phyloP scores from a whole-genome alignment of 108 stramenopile species.

The Conticribra guillardii region DNA sequence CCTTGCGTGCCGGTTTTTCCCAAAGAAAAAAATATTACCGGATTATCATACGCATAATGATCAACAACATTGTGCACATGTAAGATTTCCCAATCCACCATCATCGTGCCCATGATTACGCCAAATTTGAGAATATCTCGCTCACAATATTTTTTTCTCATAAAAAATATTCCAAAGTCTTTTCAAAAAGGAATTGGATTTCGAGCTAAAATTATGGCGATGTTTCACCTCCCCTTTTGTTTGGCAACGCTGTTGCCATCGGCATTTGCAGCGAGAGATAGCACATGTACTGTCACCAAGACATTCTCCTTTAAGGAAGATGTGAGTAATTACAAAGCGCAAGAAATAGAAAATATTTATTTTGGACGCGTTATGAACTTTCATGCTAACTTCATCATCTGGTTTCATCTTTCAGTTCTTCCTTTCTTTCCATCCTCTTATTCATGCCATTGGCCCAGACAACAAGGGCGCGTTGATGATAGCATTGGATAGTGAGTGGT shows the following conservation, averaged over 20 bases:
- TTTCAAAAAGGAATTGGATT: too few relatives aligned
- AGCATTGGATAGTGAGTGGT: slow-evolving; percentile 26
- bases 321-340: too few relatives aligned
- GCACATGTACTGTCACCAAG: slow-evolving; percentile 5
- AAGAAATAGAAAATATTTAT: background rate
- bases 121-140: too few relatives aligned
- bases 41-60: too few relatives aligned
- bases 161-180: too few relatives aligned
- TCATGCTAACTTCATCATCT: background rate
- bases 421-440: slow-evolving; percentile 24
- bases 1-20: too few relatives aligned
- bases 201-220: background rate
- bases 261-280: slow-evolving; percentile 8
- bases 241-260: slow-evolving; percentile 9
- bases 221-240: background rate
- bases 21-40: too few relatives aligned
- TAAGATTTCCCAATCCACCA: too few relatives aligned
- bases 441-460: slow-evolving; percentile 28
- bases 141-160: too few relatives aligned
- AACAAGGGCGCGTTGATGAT: slow-evolving; percentile 18
- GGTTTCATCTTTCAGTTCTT: slow-evolving; percentile 3
- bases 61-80: too few relatives aligned
- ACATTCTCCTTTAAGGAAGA: slow-evolving; percentile 38
- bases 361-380: background rate
- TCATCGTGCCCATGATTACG: too few relatives aligned